Evolutionary conservation across 192 early-diverging fungal genomes (phyloP).

Genomic region (Powellomyces hirtus): DNA sequence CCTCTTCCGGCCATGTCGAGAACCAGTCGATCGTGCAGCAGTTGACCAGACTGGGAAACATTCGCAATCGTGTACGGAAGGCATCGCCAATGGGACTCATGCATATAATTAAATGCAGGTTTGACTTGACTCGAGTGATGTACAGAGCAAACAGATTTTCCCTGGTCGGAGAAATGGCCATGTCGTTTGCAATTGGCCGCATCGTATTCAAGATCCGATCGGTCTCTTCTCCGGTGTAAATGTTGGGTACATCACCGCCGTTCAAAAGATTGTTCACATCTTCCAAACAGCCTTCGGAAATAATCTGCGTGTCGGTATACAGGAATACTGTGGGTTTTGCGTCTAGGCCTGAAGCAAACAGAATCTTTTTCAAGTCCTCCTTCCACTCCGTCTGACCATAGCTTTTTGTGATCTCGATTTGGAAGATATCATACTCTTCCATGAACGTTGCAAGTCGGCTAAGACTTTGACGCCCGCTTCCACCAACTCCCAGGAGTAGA

Average conservation of each 20-base stretch:
- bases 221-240: slow-evolving; percentile 57
- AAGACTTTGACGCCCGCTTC: slow-evolving; percentile 57
- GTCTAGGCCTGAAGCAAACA: slow-evolving; percentile 56
- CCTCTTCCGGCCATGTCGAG: slow-evolving; percentile 66
- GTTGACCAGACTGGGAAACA: slow-evolving; percentile 64
- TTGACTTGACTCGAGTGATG: slow-evolving; percentile 44
- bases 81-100: slow-evolving; percentile 69
- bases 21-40: slow-evolving; percentile 72
- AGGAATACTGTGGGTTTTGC: slow-evolving; percentile 60
- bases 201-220: slow-evolving; percentile 57
- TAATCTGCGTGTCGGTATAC: slow-evolving; percentile 62
- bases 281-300: slow-evolving; percentile 54
- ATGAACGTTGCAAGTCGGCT: slow-evolving; percentile 58
- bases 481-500: slow-evolving; percentile 59
- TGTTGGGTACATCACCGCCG: slow-evolving; percentile 65
- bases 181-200: slow-evolving; percentile 51
- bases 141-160: slow-evolving; percentile 61
- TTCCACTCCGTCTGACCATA: slow-evolving; percentile 60
- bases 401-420: slow-evolving; percentile 65
- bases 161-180: slow-evolving; percentile 44
- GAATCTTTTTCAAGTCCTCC: slow-evolving; percentile 60
- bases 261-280: slow-evolving; percentile 67
- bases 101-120: slow-evolving; percentile 60
- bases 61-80: slow-evolving; percentile 57
- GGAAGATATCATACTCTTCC: slow-evolving; percentile 62